These are phyloP conservation scores for Neocucurbitaria cava DNA, from an alignment of 2,329 filamentous ascomycete species.

Conservation along the genomic window DNA sequence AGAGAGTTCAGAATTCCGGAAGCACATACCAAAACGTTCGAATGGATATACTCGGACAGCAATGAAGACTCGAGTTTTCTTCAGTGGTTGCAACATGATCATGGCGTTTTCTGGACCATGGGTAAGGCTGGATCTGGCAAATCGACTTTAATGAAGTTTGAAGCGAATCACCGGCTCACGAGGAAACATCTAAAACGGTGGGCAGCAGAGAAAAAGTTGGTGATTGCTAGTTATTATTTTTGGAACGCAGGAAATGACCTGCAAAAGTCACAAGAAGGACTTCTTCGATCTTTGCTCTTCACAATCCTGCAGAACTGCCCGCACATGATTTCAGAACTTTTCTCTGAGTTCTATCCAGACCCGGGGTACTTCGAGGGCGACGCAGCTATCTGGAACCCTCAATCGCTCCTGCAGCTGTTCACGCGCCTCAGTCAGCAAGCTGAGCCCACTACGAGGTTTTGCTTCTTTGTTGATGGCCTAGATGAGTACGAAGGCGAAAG, in stretches of 20 bases:
- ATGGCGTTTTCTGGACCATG: neutral
- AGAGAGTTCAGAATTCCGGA: no score
- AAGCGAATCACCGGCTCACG: neutral
- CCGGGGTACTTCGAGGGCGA: no score
- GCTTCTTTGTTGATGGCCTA: neutral
- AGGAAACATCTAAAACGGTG: neutral
- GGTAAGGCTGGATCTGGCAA: conserved; percentile 58
- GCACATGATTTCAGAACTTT: no score
- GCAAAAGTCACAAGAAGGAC: conserved; percentile 4
- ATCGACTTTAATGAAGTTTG: conserved; percentile 52
- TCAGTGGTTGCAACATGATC: neutral
- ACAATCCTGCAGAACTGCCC: neutral
- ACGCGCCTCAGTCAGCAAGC: no score
- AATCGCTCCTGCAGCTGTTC: no score
- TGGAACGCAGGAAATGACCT: conserved; percentile 1
- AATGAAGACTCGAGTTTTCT: no score
- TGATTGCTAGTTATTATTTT: conserved; percentile 1
- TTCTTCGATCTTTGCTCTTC: conserved; percentile 1
- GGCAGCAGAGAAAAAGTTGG: neutral
- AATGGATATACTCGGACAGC: no score
- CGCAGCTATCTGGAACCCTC: no score
- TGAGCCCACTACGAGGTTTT: no score
- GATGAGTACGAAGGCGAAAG: neutral
- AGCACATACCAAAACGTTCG: no score
- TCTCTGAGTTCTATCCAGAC: no score